Evolutionary conservation across 2,329 filamentous ascomycete species (phyloP), one percentile per base, ranked within the genome.

Genomic region (Talaromyces islandicus): DNA sequence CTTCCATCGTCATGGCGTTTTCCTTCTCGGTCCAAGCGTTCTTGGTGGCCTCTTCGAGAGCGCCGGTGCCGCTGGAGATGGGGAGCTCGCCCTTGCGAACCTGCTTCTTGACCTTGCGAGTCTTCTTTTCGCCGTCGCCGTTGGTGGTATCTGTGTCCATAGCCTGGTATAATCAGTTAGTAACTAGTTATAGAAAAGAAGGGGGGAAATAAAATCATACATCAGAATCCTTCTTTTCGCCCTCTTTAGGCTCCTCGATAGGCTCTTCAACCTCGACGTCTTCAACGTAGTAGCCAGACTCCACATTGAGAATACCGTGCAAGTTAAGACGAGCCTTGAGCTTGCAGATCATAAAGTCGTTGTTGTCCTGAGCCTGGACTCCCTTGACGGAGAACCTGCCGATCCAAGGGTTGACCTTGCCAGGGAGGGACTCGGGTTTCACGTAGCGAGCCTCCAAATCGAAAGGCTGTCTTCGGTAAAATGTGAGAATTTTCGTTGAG

Each of bases 291-390:
- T 99, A 99, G 63, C 92, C 94, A 64, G 88, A 92, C 81, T 99
- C 94, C 41, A 99, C 89, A 73, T 97, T 97, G 66, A 99, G 83
- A 62, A 99, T 86, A 76, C 94, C 94, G 80, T 97, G 92, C 65
- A 97, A 85, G 80, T 99, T 99, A 60, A 99, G 85, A 65, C 94
- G 88, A 54, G 94, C 93, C 85, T 97, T 97, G 64, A 99, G 88
- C 83, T 99, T 99, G 88, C 94, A 99, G 71, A 97, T 95, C 93
- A 99, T 97, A 77, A 97, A 99, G 75, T 97, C 94, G 62, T 95
- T 91, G 74, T 94, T 92, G 66, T 88, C 85, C 72, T 96, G 91
- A 46, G 91, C 89, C 84, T 97, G 92, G 72, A 99, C 93, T 52
- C 90, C 90, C 85, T 99, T 99, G 75, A 99, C 92, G 48, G 92